Evolutionary conservation across 441 rosid species (phyloP).

Genomic region (Jatropha podagrica): DNA sequence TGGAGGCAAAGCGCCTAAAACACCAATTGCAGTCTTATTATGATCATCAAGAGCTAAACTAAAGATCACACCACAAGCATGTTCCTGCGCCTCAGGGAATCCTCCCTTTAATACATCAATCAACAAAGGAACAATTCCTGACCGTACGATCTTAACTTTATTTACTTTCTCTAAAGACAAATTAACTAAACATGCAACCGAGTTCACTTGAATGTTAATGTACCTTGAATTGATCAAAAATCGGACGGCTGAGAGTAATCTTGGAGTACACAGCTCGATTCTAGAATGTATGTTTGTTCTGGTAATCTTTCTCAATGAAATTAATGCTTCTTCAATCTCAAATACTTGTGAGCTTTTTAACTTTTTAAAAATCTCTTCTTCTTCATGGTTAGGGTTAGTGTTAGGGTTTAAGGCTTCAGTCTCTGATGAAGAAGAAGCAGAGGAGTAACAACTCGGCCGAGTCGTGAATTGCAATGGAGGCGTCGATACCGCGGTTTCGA

Average conservation of each 20-base stretch:
- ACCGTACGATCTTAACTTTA: conserved; percentile 76
- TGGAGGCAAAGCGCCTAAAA: conserved; percentile 77
- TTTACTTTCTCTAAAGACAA: conserved; percentile 65
- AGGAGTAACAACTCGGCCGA: conserved; percentile 61
- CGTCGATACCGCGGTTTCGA: conserved; percentile 2
- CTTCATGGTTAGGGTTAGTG: conserved; percentile 35
- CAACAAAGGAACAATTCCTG: conserved; percentile 71
- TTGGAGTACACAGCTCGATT: conserved; percentile 49
- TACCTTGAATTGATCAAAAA: conserved; percentile 55
- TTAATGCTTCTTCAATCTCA: conserved; percentile 61
- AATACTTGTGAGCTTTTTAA: conserved; percentile 46
- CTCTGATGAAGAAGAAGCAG: conserved; percentile 56
- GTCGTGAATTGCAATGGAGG: conserved; percentile 42
- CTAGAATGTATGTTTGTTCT: conserved; percentile 50
- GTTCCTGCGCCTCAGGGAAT: conserved; percentile 69
- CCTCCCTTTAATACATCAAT: conserved; percentile 73
- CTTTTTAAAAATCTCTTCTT: conserved; percentile 50
- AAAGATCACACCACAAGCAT: conserved; percentile 76
- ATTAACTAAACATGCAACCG: conserved; percentile 74
- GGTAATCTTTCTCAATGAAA: conserved; percentile 55
- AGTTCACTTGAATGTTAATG: conserved; percentile 60
- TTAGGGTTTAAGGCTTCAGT: conserved; percentile 28
- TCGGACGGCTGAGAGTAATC: conserved; percentile 49
- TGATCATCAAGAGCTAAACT: conserved; percentile 76
- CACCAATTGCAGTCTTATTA: conserved; percentile 86